Conservation (phyloP, 208 protist species). For the Leishmania guyanensis region DNA sequence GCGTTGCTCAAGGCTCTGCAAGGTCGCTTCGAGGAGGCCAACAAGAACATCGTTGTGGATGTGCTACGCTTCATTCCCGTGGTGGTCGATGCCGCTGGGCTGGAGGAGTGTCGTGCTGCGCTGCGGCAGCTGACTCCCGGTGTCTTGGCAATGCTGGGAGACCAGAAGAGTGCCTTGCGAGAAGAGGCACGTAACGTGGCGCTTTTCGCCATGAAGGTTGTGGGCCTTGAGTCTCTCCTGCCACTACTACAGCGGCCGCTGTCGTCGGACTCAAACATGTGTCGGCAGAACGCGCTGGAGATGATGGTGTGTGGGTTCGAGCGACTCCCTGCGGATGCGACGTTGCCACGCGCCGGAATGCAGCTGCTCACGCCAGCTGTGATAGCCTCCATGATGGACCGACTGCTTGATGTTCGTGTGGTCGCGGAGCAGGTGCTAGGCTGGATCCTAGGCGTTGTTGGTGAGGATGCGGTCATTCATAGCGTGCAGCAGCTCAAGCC, state of each 20-base stretch:
- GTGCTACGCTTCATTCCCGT: conserved; percentile 69
- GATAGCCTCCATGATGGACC: conserved; percentile 76
- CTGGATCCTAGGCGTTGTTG: conserved; percentile 61
- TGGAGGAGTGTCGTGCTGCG: conserved; percentile 42
- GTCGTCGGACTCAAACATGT: conserved; percentile 71
- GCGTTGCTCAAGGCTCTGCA: conserved; percentile 65
- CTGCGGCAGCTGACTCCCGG: conserved; percentile 62
- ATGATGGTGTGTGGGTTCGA: conserved; percentile 75
- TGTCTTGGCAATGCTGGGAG: conserved; percentile 74
- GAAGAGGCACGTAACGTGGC: conserved; percentile 75
- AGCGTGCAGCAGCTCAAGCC: conserved; percentile 66
- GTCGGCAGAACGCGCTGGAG: conserved; percentile 76
- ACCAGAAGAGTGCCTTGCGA: conserved; percentile 78
- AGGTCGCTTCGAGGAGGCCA: conserved; percentile 78
- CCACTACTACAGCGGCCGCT: conserved; percentile 74
- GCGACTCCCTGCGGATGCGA: conserved; percentile 37
- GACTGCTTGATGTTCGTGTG: conserved; percentile 77
- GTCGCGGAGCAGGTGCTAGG: conserved; percentile 79
- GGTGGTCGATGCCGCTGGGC: conserved; percentile 50
- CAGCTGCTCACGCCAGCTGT: conserved; percentile 63
- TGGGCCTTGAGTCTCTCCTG: conserved; percentile 71
- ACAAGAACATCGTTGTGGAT: conserved; percentile 90
- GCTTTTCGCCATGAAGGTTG: conserved; percentile 50
- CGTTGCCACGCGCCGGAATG: conserved; percentile 45
- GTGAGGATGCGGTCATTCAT: conserved; percentile 62